Conservation (phyloP, 345 rosid species). For the Eucalyptus tenuipes region DNA sequence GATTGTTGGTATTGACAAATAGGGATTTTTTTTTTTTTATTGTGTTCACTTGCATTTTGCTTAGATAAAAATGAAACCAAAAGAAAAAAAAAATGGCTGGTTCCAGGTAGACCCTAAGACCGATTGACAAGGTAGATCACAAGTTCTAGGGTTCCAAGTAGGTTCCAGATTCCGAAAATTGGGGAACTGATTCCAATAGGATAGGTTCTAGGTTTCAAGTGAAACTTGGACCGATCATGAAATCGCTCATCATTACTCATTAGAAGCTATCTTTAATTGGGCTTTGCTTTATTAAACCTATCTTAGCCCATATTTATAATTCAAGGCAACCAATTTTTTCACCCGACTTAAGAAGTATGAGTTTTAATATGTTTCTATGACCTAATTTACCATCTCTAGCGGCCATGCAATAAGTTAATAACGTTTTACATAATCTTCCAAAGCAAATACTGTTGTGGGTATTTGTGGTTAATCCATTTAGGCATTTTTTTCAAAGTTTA, state of each 20-base stretch:
- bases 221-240: too few species aligned
- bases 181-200: too few species aligned
- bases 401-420: neutral
- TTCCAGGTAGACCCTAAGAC: too few species aligned
- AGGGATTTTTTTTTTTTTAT: too few species aligned
- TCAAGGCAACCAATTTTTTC: neutral
- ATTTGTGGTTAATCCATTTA: neutral
- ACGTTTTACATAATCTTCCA: neutral
- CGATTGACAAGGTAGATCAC: too few species aligned
- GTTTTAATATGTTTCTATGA: neutral
- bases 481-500: neutral
- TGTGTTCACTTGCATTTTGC: too few species aligned
- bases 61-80: too few species aligned
- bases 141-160: too few species aligned
- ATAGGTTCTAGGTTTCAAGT: too few species aligned
- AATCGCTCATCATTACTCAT: neutral
- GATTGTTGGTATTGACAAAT: too few species aligned
- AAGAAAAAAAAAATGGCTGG: too few species aligned
- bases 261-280: neutral
- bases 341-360: neutral
- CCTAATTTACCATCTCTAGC: neutral
- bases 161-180: too few species aligned
- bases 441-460: neutral
- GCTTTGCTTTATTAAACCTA: neutral
- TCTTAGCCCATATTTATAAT: neutral